Conservation (phyloP, 2,329 filamentous ascomycete genomes). For the Colletotrichum sp. region DNA sequence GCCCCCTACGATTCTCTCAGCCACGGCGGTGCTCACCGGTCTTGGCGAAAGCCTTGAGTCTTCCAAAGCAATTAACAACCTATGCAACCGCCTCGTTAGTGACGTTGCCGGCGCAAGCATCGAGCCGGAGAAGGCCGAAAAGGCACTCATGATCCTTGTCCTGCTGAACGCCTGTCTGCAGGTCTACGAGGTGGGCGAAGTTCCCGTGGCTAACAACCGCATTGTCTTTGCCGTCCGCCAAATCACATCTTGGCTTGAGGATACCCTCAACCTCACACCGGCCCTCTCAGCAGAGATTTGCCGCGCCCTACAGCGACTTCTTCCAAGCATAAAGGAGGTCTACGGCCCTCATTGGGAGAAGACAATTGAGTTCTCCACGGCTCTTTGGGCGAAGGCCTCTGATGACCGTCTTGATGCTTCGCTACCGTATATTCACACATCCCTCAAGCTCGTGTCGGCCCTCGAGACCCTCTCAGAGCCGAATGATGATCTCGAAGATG, state of each 20-base stretch:
- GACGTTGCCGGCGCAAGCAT: slow-evolving; percentile 58
- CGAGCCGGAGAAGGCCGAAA: slow-evolving; percentile 47
- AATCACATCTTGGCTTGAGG: slow-evolving; percentile 73
- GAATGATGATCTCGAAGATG: slow-evolving; percentile 87
- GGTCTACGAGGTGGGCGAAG: slow-evolving; percentile 54
- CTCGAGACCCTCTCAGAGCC: slow-evolving; percentile 71
- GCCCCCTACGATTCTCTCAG: slow-evolving; percentile 50
- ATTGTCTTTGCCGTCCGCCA: slow-evolving; percentile 84
- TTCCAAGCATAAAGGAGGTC: slow-evolving; percentile 79
- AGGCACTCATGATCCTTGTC: slow-evolving; percentile 53
- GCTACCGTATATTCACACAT: slow-evolving; percentile 71
- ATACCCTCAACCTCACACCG: slow-evolving; percentile 46
- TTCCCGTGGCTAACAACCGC: slow-evolving; percentile 69
- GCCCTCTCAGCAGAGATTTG: slow-evolving; percentile 56
- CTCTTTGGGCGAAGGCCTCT: slow-evolving; percentile 58
- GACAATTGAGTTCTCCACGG: slow-evolving; percentile 61
- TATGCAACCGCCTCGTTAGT: slow-evolving; percentile 66
- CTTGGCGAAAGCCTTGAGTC: slow-evolving; percentile 54
- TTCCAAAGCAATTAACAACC: slow-evolving; percentile 54
- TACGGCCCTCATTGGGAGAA: slow-evolving; percentile 89
- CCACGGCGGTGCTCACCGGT: slow-evolving; percentile 55
- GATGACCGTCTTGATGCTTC: slow-evolving; percentile 48
- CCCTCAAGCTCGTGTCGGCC: slow-evolving; percentile 71
- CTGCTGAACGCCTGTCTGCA: slow-evolving; percentile 58
- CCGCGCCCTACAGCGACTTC: slow-evolving; percentile 61